These are phyloP conservation scores for Leccinum laetum DNA, from an alignment of 1,284 basidiomycete species.

Conservation along the genomic window DNA sequence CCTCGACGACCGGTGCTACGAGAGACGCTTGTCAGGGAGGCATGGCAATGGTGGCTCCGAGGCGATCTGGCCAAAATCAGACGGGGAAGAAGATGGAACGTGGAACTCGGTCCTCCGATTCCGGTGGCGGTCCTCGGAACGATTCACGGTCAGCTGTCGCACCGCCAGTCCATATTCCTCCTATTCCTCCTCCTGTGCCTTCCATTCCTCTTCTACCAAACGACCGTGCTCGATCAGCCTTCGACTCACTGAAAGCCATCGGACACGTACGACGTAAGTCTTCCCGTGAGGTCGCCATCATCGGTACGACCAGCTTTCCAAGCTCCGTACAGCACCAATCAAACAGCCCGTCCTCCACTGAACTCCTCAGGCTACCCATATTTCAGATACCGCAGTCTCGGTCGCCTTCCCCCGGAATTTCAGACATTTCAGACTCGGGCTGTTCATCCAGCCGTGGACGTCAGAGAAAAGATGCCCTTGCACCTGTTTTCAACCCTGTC, in stretches of 20 bases:
- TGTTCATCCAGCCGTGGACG: slow-evolving; percentile 29
- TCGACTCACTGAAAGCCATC: slow-evolving; percentile 33
- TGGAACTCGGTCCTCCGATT: slow-evolving; percentile 25
- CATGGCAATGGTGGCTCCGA: slow-evolving; percentile 48
- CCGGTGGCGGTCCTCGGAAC: slow-evolving; percentile 29
- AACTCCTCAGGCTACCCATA: slow-evolving; percentile 41
- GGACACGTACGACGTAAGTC: slow-evolving; percentile 36
- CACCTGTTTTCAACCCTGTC: slow-evolving; percentile 30
- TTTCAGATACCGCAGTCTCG: slow-evolving; percentile 54
- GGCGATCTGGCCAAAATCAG: slow-evolving; percentile 20
- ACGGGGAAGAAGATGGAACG: slow-evolving; percentile 29
- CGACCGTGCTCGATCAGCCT: slow-evolving; percentile 45
- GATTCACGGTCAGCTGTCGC: slow-evolving; percentile 52
- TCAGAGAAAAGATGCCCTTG: slow-evolving; percentile 36
- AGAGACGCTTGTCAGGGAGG: slow-evolving; percentile 56
- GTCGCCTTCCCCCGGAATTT: slow-evolving; percentile 44
- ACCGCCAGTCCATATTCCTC: slow-evolving; percentile 66
- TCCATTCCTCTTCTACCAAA: slow-evolving; percentile 21
- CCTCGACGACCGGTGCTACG: slow-evolving; percentile 30
- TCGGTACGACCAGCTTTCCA: slow-evolving; percentile 41
- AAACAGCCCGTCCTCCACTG: slow-evolving; percentile 14
- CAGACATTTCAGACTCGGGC: slow-evolving; percentile 36
- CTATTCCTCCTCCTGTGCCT: slow-evolving; percentile 36
- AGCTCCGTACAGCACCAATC: slow-evolving; percentile 26
- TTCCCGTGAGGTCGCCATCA: slow-evolving; percentile 58